Conservation (phyloP, 2,329 filamentous ascomycete species). For the Penicillium sp. region DNA sequence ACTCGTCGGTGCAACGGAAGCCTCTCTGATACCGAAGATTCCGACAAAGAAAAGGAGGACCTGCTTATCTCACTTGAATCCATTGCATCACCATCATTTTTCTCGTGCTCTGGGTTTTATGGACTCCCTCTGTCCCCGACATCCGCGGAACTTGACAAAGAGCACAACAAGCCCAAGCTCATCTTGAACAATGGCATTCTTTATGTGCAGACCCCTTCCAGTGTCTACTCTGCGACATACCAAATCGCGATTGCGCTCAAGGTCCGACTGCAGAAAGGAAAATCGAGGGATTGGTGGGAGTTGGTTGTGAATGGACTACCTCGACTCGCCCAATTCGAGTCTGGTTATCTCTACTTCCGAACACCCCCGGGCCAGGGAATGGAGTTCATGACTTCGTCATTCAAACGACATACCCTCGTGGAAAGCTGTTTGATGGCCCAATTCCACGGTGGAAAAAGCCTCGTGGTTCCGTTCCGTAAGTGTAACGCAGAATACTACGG, state of each 20-base stretch:
- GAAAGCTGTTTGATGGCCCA: slow-evolving; percentile 35
- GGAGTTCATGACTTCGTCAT: slow-evolving; percentile 31
- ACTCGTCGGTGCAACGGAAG: slow-evolving; percentile 14
- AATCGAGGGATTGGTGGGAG: slow-evolving; percentile 28
- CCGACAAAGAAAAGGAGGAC: not conserved
- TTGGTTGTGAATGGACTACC: slow-evolving; percentile 33
- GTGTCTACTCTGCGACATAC: slow-evolving; percentile 19
- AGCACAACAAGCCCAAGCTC: slow-evolving; percentile 9
- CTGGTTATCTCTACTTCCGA: slow-evolving; percentile 32
- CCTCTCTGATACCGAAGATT: slow-evolving; percentile 7
- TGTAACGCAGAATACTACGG: slow-evolving; percentile 31
- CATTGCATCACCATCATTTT: not conserved
- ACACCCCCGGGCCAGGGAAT: slow-evolving; percentile 29
- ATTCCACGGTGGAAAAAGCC: slow-evolving; percentile 22
- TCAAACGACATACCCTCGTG: slow-evolving; percentile 27
- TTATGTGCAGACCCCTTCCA: slow-evolving; percentile 17
- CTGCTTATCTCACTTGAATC: not conserved
- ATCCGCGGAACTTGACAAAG: not conserved
- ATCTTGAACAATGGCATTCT: slow-evolving; percentile 20
- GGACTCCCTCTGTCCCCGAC: not conserved
- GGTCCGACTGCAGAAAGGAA: slow-evolving; percentile 18
- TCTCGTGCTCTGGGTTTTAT: not conserved
- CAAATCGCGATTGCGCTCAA: slow-evolving; percentile 21
- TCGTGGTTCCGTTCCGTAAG: slow-evolving; percentile 31
- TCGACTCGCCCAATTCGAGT: slow-evolving; percentile 22